A percentile compares a stretch with the other conserved stretches of the same genome.
Conservation (phyloP, 768 basidiomycete species). For the Mycena venus region DNA sequence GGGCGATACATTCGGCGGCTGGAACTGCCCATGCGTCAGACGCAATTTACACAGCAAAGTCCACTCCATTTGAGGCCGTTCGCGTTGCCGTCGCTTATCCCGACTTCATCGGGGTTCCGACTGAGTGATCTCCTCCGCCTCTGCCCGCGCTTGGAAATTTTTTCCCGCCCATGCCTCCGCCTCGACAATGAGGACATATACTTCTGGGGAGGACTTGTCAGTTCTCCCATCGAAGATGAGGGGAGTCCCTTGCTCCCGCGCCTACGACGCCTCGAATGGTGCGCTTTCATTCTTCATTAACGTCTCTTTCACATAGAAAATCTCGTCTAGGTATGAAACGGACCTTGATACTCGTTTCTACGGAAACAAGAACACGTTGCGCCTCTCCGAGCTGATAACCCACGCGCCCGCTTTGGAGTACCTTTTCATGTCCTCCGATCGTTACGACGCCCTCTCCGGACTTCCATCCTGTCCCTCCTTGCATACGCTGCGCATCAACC, state of each 20-base stretch:
- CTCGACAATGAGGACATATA: slow-evolving; percentile 7
- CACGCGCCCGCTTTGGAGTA: slow-evolving; percentile 14
- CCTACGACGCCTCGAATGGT: slow-evolving; percentile 28
- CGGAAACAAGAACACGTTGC: slow-evolving; percentile 5
- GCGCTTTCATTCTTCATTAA: not conserved
- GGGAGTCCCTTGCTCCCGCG: not conserved
- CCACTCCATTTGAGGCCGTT: not conserved
- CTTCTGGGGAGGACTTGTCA: slow-evolving; percentile 26
- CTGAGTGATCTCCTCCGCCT: slow-evolving; percentile 8
- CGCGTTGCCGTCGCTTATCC: not conserved
- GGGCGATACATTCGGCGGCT: slow-evolving; percentile 23
- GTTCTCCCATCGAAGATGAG: not conserved
- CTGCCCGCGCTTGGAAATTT: slow-evolving; percentile 18
- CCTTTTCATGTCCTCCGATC: slow-evolving; percentile 27
- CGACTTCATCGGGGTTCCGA: not conserved
- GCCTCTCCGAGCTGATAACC: slow-evolving; percentile 19
- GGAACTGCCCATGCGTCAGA: slow-evolving; percentile 16
- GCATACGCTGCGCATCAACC: slow-evolving; percentile 19
- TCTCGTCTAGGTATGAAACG: slow-evolving; percentile 1
- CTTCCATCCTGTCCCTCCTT: not conserved
- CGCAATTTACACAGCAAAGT: not conserved
- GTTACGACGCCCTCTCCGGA: slow-evolving; percentile 6
- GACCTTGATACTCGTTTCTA: slow-evolving; percentile 22
- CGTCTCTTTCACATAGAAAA: not conserved
- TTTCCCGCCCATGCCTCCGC: slow-evolving; percentile 35